These are phyloP conservation scores for Claviceps pusilla DNA, from an alignment of 2,329 filamentous ascomycete genomes.

Conservation along the genomic window DNA sequence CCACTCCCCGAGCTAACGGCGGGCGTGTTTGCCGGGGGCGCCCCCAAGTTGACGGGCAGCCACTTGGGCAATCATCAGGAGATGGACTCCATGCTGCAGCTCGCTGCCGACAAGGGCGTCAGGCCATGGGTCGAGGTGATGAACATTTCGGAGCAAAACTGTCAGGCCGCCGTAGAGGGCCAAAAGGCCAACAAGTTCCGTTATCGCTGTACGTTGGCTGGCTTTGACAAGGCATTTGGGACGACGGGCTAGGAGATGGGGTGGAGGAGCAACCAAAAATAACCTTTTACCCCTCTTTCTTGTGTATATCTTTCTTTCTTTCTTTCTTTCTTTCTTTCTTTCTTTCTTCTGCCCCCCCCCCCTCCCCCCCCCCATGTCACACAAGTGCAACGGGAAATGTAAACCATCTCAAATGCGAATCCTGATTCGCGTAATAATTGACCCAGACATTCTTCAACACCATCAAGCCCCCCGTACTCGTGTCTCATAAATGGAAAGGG, in stretches of 20 bases:
- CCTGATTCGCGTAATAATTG: too few relatives aligned
- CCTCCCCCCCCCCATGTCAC: too few relatives aligned
- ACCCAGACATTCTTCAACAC: too few relatives aligned
- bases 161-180: constrained; percentile 53
- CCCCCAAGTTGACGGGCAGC: constrained; percentile 34
- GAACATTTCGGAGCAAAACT: constrained; percentile 50
- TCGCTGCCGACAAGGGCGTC: constrained; percentile 40
- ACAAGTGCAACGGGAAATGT: too few relatives aligned
- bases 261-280: too few relatives aligned
- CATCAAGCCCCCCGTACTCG: too few relatives aligned
- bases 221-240: constrained; percentile 49
- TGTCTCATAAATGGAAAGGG: too few relatives aligned
- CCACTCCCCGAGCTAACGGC: constrained; percentile 28
- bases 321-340: too few relatives aligned
- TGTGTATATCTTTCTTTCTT: too few relatives aligned
- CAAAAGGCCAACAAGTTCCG: constrained; percentile 57
- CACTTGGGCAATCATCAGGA: constrained; percentile 48
- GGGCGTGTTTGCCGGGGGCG: constrained; percentile 33
- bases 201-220: constrained; percentile 57
- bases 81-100: constrained; percentile 41
- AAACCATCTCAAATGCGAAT: too few relatives aligned
- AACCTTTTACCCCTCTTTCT: too few relatives aligned
- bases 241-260: not conserved
- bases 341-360: too few relatives aligned
- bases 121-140: constrained; percentile 45